Evolutionary conservation across 2,329 filamentous ascomycete genomes (phyloP).

Genomic region (Ceratocystis albifundus): DNA sequence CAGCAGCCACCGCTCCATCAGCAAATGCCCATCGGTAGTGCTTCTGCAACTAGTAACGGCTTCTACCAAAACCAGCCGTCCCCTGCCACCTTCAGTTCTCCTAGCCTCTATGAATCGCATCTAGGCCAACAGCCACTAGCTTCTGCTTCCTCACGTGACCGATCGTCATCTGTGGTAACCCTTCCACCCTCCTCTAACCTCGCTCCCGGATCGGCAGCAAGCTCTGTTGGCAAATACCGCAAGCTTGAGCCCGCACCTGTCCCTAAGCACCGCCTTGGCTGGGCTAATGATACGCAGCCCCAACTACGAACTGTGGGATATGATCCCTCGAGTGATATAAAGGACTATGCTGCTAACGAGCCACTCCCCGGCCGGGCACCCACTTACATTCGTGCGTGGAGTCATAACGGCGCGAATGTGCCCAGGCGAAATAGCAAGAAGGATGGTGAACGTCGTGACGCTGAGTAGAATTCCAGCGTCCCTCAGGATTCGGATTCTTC

Average conservation of each 20-base stretch:
- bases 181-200: conserved; percentile 15
- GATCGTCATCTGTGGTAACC: conserved; percentile 14
- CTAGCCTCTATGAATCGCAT: conserved; percentile 15
- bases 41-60: neutral
- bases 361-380: conserved; percentile 46
- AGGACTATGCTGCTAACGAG: conserved; percentile 45
- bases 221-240: conserved; percentile 36
- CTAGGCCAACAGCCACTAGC: conserved; percentile 11
- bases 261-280: conserved; percentile 40
- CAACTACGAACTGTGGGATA: conserved; percentile 50
- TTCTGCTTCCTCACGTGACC: conserved; percentile 14
- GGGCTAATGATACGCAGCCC: conserved; percentile 38
- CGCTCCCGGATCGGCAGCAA: neutral
- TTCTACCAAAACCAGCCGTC: conserved; percentile 9
- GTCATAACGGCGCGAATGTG: conserved; percentile 29
- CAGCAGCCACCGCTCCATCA: neutral
- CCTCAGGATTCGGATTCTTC: conserved; percentile 13
- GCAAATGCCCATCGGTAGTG: conserved; percentile 4
- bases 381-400: conserved; percentile 48
- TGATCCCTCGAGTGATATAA: conserved; percentile 43
- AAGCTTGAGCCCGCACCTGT: conserved; percentile 49
- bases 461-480: conserved; percentile 23
- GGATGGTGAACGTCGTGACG: conserved; percentile 22
- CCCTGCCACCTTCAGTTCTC: conserved; percentile 14
- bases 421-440: conserved; percentile 18